Evolutionary conservation across 345 rosid genomes (phyloP).

Genomic region (Eucalyptus brandiana): DNA sequence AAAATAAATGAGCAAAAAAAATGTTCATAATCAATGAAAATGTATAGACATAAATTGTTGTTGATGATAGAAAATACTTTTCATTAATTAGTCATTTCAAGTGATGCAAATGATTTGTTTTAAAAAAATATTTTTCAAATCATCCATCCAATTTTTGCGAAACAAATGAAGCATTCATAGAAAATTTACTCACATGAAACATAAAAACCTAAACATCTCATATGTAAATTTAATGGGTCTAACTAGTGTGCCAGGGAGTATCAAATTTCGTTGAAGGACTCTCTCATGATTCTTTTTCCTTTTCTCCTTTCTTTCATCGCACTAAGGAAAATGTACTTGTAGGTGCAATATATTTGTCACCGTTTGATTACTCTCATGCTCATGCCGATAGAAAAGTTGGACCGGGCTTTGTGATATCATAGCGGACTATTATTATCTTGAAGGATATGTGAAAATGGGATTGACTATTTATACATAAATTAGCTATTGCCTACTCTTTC

Average conservation of each 20-base stretch:
- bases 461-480: not conserved
- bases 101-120: too few relatives aligned
- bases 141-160: too few relatives aligned
- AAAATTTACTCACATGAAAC: not conserved
- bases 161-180: not conserved
- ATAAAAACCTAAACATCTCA: not conserved
- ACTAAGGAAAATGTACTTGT: too few relatives aligned
- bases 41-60: too few relatives aligned
- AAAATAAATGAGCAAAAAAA: too few relatives aligned
- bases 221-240: not conserved
- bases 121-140: too few relatives aligned
- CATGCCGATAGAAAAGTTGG: not conserved
- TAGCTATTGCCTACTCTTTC: not conserved
- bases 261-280: too few relatives aligned
- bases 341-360: not conserved
- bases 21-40: too few relatives aligned
- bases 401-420: not conserved
- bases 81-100: too few relatives aligned
- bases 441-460: not conserved
- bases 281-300: too few relatives aligned
- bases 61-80: fast-evolving
- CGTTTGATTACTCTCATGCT: not conserved
- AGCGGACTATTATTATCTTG: not conserved
- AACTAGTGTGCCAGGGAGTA: too few relatives aligned
- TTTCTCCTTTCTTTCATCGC: too few relatives aligned